These are phyloP conservation scores for Tetracladium marchalianum DNA, from an alignment of 495 filamentous ascomycete species.

Conservation along the genomic window DNA sequence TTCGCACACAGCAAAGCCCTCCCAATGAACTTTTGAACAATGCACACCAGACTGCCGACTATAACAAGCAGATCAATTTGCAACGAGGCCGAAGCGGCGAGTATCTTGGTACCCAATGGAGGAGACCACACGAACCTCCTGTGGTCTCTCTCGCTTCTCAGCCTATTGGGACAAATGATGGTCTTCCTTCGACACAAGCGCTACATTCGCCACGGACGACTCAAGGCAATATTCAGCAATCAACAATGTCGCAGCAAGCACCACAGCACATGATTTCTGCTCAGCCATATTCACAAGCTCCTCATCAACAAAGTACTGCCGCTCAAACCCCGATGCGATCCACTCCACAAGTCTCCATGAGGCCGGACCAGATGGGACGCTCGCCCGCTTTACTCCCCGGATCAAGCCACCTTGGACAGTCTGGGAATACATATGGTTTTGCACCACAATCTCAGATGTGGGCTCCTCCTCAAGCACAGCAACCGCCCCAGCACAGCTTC, in stretches of 20 bases:
- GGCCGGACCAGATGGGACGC: slow-evolving; percentile 20
- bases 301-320: slow-evolving; percentile 19
- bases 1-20: slow-evolving; percentile 71
- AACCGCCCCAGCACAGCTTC: slow-evolving; percentile 16
- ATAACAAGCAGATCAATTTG: slow-evolving; percentile 69
- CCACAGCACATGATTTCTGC: slow-evolving; percentile 17
- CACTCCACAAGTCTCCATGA: slow-evolving; percentile 13
- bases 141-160: slow-evolving; percentile 22
- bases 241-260: slow-evolving; percentile 15
- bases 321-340: slow-evolving; percentile 21
- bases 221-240: slow-evolving; percentile 17
- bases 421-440: slow-evolving; percentile 16
- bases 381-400: slow-evolving; percentile 15
- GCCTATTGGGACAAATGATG: slow-evolving; percentile 34
- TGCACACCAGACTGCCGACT: slow-evolving; percentile 79
- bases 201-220: slow-evolving; percentile 19
- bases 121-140: slow-evolving; percentile 65
- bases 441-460: slow-evolving; percentile 19
- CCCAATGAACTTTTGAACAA: slow-evolving; percentile 79
- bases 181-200: slow-evolving; percentile 27
- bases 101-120: slow-evolving; percentile 69
- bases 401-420: slow-evolving; percentile 10
- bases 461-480: slow-evolving; percentile 20
- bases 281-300: slow-evolving; percentile 19
- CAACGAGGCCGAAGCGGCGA: slow-evolving; percentile 65